Conservation (phyloP, 169 alveolate genomes). For the Prorocentrum cordatum region DNA sequence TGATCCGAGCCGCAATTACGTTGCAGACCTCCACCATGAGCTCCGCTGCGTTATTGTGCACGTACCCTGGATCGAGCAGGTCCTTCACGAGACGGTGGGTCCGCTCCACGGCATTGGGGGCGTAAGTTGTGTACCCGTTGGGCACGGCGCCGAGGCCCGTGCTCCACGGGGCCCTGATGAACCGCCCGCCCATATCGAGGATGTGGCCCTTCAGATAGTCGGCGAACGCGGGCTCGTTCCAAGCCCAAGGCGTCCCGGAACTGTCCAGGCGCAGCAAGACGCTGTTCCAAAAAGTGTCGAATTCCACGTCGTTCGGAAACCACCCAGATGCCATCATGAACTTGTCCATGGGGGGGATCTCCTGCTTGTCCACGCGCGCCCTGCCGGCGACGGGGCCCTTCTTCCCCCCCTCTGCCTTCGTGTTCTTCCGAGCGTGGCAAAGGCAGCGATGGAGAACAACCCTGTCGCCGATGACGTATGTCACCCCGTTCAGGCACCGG, state of each 20-base stretch:
- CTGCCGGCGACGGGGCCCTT: no score
- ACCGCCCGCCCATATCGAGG: background rate
- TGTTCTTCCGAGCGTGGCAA: no score
- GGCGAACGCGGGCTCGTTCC: background rate
- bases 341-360: background rate
- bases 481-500: no score
- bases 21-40: background rate
- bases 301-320: background rate
- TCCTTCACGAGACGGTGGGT: background rate
- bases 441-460: no score
- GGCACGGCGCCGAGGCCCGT: background rate
- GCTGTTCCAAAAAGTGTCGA: background rate
- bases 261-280: background rate
- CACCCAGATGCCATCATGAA: background rate
- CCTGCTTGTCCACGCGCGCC: no score
- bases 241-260: background rate
- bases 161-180: background rate
- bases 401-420: no score
- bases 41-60: background rate
- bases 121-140: background rate
- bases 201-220: background rate
- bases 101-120: background rate
- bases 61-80: background rate
- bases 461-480: no score
- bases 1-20: background rate